Base-by-base conservation (phyloP, 2,329 filamentous ascomycete species). In the Podosphaera fusca region DNA sequence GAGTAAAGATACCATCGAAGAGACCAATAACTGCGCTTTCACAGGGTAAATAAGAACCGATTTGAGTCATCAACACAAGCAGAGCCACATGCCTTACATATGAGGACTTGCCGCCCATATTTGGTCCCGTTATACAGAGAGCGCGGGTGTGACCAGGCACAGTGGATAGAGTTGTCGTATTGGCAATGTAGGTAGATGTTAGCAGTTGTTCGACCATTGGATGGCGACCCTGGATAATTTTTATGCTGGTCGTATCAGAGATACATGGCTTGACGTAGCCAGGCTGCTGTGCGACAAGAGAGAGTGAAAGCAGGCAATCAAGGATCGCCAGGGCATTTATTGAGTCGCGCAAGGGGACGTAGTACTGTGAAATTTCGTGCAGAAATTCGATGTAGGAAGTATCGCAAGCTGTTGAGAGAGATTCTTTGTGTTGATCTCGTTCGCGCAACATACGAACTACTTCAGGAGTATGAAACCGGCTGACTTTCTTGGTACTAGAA, bases 101-200 rank as follows among this genome's bases (percentile, higher is more conserved):
- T 58, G 85, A 92, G n/a, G 87, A 95, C 68, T 98, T 98, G 58
- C 92, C 92, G 64, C 92, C 92, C 92, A 98, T 98, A 72, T 98
- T 98, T 35, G 92, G 92, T 0, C 92, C 92, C 0, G 92, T 98
- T 64, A 98, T 83, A 57, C 96, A 82, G 0, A 68, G 62, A 9
- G 66, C 65, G 42, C 65, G 63, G 2, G 63, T 95, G 4, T 85
- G 77, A 42, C 38, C 52, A 0, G 80, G 78, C 0, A 74, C 67
- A 1, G 80, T 77, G n/a, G 79, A 76, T 52, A 96, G 78, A 1
- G 78, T 72, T 9, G 87, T 84, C 64, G 84, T 80, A 70, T 98
- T 98, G 52, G 92, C 90, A 58, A 98, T 94, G 70, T 96, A 98
- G 55, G 80, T 76, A 62, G 85, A 80, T 3, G 90, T 77, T 4